Conservation (phyloP, 2,329 filamentous ascomycete species). For the Geosmithia morbida region DNA sequence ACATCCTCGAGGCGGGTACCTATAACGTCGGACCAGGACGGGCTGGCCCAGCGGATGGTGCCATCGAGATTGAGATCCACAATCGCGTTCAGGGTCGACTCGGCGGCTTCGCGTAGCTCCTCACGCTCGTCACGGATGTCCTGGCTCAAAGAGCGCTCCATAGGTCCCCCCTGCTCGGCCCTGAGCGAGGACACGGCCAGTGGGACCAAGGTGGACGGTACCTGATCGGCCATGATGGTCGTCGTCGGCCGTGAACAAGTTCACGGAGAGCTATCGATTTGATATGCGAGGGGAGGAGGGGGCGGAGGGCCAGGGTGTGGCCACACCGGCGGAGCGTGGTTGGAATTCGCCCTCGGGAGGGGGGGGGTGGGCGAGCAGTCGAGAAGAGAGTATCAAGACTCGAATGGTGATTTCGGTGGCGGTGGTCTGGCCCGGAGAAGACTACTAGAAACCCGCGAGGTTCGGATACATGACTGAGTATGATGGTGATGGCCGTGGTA, state of each 20-base stretch:
- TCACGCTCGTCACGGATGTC: slow-evolving; percentile 88
- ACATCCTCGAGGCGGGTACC: slow-evolving; percentile 63
- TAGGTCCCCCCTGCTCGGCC: slow-evolving; percentile 30
- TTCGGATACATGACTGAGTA: slow-evolving; percentile 30
- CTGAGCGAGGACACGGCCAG: slow-evolving; percentile 38
- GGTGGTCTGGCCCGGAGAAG: slow-evolving; percentile 26
- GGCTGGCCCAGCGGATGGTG: slow-evolving; percentile 88
- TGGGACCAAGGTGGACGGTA: slow-evolving; percentile 25
- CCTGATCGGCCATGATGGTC: background rate
- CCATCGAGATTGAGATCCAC: slow-evolving; percentile 86
- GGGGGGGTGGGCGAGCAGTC: slow-evolving; percentile 2
- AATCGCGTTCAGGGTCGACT: slow-evolving; percentile 93
- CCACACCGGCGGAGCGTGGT: background rate
- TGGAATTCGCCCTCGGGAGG: background rate
- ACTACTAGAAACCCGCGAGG: slow-evolving; percentile 30
- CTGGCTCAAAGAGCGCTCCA: slow-evolving; percentile 62
- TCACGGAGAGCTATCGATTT: background rate
- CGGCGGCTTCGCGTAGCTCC: slow-evolving; percentile 86
- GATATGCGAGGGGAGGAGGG: background rate
- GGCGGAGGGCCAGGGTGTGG: background rate
- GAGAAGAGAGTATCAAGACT: background rate
- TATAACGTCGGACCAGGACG: slow-evolving; percentile 88
- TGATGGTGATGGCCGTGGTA: background rate
- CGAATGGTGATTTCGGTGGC: slow-evolving; percentile 5
- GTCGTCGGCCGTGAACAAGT: background rate